phyloP scores from a whole-genome alignment of 345 rosid genomes.

The Camelina sativa region DNA sequence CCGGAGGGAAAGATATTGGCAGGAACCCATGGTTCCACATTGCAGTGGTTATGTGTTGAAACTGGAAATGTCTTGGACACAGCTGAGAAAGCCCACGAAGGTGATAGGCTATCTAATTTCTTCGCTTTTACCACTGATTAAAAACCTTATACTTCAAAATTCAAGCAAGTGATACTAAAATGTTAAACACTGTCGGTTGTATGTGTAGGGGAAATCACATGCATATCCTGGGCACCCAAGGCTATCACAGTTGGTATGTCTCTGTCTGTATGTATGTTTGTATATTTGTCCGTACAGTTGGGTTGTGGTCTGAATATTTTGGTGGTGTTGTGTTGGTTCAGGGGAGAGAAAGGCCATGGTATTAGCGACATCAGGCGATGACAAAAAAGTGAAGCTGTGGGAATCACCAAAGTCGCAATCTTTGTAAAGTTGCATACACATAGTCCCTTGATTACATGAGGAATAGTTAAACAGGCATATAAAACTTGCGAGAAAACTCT shows the following conservation, averaged over 20 bases:
- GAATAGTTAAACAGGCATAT: not conserved
- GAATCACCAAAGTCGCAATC: constrained; percentile 58
- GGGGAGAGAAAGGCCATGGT: constrained; percentile 58
- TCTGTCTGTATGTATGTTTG: not conserved
- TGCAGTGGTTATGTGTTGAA: constrained; percentile 90
- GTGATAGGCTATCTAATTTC: constrained; percentile 41
- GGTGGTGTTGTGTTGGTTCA: constrained; percentile 40
- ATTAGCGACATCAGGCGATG: constrained; percentile 75
- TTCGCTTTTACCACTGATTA: not conserved
- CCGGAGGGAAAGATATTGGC: constrained; percentile 92
- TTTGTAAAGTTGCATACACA: constrained; percentile 21
- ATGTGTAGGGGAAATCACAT: constrained; percentile 78
- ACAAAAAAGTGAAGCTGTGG: constrained; percentile 96
- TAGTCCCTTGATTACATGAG: constrained; percentile 19
- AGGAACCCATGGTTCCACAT: constrained; percentile 70
- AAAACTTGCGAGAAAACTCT: not conserved
- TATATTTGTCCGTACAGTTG: constrained; percentile 2
- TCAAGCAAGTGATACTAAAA: not conserved
- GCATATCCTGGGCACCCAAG: constrained; percentile 81
- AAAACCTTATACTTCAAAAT: constrained; percentile 3
- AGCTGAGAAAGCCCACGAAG: constrained; percentile 89
- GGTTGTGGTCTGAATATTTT: constrained; percentile 6
- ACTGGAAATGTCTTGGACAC: constrained; percentile 84
- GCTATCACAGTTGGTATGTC: constrained; percentile 65
- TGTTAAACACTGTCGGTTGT: not conserved